Base-by-base conservation (phyloP, 768 basidiomycete species). In the Suillus ampliporus region DNA sequence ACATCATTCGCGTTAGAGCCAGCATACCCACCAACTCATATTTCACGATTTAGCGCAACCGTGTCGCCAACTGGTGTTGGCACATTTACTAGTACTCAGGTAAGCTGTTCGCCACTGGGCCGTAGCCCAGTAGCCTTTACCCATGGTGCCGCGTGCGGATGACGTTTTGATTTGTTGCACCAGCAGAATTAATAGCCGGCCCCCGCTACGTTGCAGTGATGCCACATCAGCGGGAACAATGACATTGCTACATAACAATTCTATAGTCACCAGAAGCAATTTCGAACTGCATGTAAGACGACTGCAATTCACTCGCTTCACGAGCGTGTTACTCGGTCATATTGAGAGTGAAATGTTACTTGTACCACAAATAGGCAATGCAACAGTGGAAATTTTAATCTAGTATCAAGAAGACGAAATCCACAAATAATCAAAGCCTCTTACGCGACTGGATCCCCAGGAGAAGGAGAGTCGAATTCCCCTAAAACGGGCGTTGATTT, bases 11-110 rank as follows among this genome's bases (percentile, higher is more conserved):
- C 50, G 31, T 31, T 31, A 26, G 23, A 48, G 31, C 31, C 31
- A 48, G 17, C 50, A 28, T 51, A 51, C 50, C 31, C 34, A 51
- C 50, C 11, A 51, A 51, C 48, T 19, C 48, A 50, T 19, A 50
- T 19, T 31, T 40, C 37, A 56, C 37, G 10, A 40, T 15, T 40
- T n/a, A n/a, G n/a, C n/a, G n/a, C n/a, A n/a, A n/a, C n/a, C n/a
- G n/a, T n/a, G n/a, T n/a, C n/a, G n/a, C n/a, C n/a, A n/a, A n/a
- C n/a, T n/a, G n/a, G 31, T 31, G 6, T 31, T 56, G 17, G 6
- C 15, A 14, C 31, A 34, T 19, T 35, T 3, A 6, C 6, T 53
- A 35, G 35, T 19, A 51, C 28, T 31, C 50, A 51, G 50, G 28
- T 11, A 56, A 26, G 23, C 10, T 38, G 37, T 54, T 26, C 37